Evolutionary conservation across 1,284 basidiomycete genomes (phyloP), one percentile per base, ranked within the genome.

Genomic region (Porphyrellus sp.): DNA sequence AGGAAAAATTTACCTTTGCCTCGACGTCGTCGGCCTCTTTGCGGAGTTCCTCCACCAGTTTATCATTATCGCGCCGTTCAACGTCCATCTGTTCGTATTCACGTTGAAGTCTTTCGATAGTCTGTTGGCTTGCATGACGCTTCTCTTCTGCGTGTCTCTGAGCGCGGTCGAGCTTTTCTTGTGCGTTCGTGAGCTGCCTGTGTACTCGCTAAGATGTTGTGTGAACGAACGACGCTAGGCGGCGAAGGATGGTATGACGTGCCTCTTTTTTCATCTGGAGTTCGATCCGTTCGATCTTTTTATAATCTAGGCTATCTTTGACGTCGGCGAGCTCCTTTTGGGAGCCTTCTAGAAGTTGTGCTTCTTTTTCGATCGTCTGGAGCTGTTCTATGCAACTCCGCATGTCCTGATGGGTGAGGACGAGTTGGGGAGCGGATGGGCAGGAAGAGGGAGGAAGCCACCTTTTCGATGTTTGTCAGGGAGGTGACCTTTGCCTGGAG

Each of bases 41-140:
- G n/a, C 85, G 78, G 30, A 87, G 71, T 63, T 88, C 84, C 57
- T 90, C 86, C 2, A 89, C 79, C 47, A 86, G 79, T 53, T 80
- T 81, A 59, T 91, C 88, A 53, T 89, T 90, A 50, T 89, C 85
- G 45, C 82, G 74, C 42, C 88, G 74, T 61, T 89, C 88, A 16
- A 81, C 61, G 16, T 78, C 79, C 86, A 91, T 89, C 57, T 85
- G 74, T 35, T 88, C 82, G 64, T 86, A 92, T 71, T 92, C 87
- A 34, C 73, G 75, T 63, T 90, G 82, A 24, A 93, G 73, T 9
- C 82, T 77, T 49, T 86, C 82, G 50, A 92, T 82, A 12, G 82
- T 85, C 55, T 80, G 77, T 57, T 85, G 81, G 56, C 82, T 85
- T 12, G 82, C 78, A 16, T 75, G 65, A 47, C 84, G 82, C 66